A percentile compares a stretch with the other conserved stretches of the same genome.
phyloP scores from a whole-genome alignment of 768 basidiomycete species.

The Leccinum pellstonianum region DNA sequence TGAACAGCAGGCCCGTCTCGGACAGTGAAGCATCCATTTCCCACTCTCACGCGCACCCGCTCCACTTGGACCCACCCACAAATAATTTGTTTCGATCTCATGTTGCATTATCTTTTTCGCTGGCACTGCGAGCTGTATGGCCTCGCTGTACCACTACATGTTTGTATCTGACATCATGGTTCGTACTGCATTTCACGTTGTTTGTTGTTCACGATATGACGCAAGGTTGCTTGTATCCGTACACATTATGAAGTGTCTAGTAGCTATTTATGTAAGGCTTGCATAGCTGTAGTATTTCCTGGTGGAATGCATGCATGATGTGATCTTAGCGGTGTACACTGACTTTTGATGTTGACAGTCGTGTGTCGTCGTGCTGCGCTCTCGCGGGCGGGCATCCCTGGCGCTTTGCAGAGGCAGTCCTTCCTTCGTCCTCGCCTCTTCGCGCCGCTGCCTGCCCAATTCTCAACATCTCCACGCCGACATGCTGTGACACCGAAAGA shows the following conservation, averaged over 20 bases:
- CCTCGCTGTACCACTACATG: slow-evolving; percentile 23
- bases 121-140: slow-evolving; percentile 12
- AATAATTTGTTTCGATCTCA: slow-evolving; percentile 12
- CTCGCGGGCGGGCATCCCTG: slow-evolving; percentile 4
- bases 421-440: slow-evolving; percentile 1
- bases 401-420: slow-evolving; percentile 7
- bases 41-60: not conserved
- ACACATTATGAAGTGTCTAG: not conserved
- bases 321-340: not conserved
- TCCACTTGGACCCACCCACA: not conserved
- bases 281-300: slow-evolving; percentile 1
- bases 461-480: slow-evolving; percentile 22
- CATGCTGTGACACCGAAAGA: slow-evolving; percentile 32
- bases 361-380: slow-evolving; percentile 26
- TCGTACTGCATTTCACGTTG: slow-evolving; percentile 6
- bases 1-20: slow-evolving; percentile 17
- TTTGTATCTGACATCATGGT: slow-evolving; percentile 16
- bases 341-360: slow-evolving; percentile 24
- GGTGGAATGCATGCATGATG: not conserved
- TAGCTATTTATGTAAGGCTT: not conserved
- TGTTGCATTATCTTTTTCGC: not conserved
- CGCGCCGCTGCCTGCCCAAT: not conserved
- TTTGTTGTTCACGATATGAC: slow-evolving; percentile 2
- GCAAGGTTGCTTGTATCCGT: slow-evolving; percentile 6
- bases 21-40: not conserved